phyloP scores from a whole-genome alignment of 2,329 filamentous ascomycete genomes.

The Trichophyton verrucosum region DNA sequence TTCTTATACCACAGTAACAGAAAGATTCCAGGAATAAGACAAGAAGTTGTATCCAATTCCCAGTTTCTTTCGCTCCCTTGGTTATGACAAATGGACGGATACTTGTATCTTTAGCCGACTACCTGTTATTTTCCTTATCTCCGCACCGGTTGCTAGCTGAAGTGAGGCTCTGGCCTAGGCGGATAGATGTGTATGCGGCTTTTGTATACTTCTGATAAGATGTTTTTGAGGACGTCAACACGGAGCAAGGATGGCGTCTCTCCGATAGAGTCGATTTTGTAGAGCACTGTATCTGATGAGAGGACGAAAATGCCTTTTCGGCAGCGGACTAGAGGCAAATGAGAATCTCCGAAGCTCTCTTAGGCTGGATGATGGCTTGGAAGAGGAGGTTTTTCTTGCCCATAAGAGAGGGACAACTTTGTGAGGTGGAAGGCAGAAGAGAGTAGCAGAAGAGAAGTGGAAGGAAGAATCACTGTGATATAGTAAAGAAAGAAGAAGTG shows the following conservation, averaged over 20 bases:
- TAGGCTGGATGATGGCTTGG: background rate
- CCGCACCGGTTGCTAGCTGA: background rate
- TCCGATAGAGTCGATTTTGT: background rate
- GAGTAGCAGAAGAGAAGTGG: background rate
- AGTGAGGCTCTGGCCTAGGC: background rate
- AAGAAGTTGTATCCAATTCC: background rate
- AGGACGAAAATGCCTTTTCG: background rate
- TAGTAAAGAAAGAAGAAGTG: slow-evolving; percentile 4
- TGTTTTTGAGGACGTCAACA: background rate
- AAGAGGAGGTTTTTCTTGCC: background rate
- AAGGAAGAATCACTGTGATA: background rate
- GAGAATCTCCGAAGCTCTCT: background rate
- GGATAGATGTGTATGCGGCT: background rate
- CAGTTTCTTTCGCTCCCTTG: background rate
- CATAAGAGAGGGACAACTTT: background rate
- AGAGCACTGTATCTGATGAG: background rate
- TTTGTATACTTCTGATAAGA: background rate
- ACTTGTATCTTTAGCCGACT: background rate
- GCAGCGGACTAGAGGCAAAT: background rate
- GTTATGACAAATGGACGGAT: background rate
- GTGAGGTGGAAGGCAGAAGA: background rate
- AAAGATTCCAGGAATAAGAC: background rate
- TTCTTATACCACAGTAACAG: background rate
- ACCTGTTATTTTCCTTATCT: background rate
- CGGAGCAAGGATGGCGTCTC: background rate